Base-by-base conservation (phyloP, 2,329 filamentous ascomycete species). In the Anisogramma anomala region DNA sequence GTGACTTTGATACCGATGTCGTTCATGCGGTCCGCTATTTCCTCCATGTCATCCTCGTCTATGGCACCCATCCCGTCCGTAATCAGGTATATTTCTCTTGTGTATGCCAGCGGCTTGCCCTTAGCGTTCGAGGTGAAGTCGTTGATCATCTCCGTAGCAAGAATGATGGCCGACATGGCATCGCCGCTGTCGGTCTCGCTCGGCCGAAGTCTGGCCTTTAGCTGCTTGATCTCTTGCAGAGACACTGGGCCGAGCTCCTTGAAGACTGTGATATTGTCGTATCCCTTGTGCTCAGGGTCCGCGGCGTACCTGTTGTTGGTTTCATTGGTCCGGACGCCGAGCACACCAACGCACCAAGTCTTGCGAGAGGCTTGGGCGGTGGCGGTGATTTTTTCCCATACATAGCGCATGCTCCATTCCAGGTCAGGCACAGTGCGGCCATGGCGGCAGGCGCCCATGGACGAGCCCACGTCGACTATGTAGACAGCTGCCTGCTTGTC, bases 401-500 rank as follows among this genome's bases (percentile, higher is more conserved):
- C 74, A 62, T 94, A 98, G 48, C 77, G 77, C 77, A 96, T 79
- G 35, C 78, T 76, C 77, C 82, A 98, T 46, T 95, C 85, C 14
- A 98, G 73, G 58, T 96, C 83, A 3, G 82, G 82, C 58, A 89
- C 75, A 15, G 67, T 58, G 50, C 91, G 78, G 19, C 82, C 85
- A 63, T 76, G 71, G 52, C 77, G 74, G 52, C 68, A 72, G 56
- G 82, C 68, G 43, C 71, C 81, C 84, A 94, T 95, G n/a, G 88
- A 84, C 54, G 66, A 69, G 43, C 87, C 88, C 18, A 95, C 68
- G 63, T 98, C 91, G 46, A 98, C 64, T 52, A 98, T 82, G 60
- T 91, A 98, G 32, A 96, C 76, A 0, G 82, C 91, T 7, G 87
- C 86, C 66, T 96, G 86, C 60, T 98, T 98, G 48, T 84, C 79